Percentiles rank a stretch among this genome's conserved stretches.
Evolutionary conservation across 306 rosid species (phyloP).

Genomic region (Malus sylvestris): DNA sequence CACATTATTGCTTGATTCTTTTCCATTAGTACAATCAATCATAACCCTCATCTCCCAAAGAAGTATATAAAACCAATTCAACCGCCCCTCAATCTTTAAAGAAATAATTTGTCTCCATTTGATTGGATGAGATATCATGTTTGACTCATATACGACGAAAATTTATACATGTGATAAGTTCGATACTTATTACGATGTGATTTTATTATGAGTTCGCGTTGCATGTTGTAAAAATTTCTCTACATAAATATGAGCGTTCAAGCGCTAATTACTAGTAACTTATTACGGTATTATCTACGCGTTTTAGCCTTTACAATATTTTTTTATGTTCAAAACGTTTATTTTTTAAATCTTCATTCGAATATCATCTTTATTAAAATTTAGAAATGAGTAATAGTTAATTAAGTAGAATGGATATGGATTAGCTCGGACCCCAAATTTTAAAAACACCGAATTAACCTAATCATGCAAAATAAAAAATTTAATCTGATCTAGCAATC

Average conservation of each 20-base stretch:
- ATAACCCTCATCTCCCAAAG: not conserved
- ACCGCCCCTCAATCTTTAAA: not conserved
- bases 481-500: constrained; percentile 1
- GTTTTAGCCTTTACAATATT: no score
- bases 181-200: no score
- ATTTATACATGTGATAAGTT: no score
- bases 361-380: no score
- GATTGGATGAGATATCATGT: no score
- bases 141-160: no score
- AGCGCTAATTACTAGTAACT: not conserved
- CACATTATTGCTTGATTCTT: not conserved
- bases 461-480: not conserved
- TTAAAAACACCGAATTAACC: not conserved
- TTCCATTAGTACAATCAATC: not conserved
- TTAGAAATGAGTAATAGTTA: no score
- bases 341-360: no score
- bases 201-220: not conserved
- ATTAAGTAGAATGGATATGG: not conserved
- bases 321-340: no score
- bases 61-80: not conserved
- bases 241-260: not conserved
- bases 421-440: not conserved
- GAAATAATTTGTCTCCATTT: not conserved
- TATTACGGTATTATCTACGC: no score
- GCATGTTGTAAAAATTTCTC: not conserved